Evolutionary conservation across 169 alveolate genomes (phyloP).

Genomic region (Cardiosporidium cionae): DNA sequence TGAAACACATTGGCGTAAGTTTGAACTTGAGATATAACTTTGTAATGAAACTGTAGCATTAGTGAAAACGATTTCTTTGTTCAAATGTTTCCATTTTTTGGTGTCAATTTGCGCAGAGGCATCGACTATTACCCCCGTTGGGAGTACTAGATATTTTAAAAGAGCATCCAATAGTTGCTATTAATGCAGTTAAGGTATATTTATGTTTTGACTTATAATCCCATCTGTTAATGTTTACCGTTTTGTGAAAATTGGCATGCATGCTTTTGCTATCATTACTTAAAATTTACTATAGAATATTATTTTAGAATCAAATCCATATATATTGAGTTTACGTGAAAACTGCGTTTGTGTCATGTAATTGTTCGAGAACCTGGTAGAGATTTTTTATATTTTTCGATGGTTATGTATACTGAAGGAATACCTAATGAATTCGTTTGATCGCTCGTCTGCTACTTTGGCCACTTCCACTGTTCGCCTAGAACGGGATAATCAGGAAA

Average conservation of each 20-base stretch:
- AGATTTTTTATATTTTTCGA: too few relatives aligned
- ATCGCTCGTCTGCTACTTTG: neutral
- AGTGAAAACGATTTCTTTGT: neutral
- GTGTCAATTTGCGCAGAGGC: constrained; percentile 11
- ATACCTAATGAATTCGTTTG: neutral
- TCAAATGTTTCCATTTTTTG: neutral
- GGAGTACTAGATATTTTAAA: constrained; percentile 28
- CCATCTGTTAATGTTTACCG: too few relatives aligned
- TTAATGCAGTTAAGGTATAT: constrained; percentile 32
- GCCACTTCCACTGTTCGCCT: neutral
- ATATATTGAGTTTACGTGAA: too few relatives aligned
- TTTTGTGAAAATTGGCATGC: too few relatives aligned
- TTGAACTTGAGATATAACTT: neutral
- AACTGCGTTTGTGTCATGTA: too few relatives aligned
- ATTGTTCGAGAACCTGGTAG: too few relatives aligned
- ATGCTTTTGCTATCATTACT: too few relatives aligned
- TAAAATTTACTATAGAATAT: too few relatives aligned
- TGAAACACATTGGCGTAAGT: neutral
- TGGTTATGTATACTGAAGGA: too few relatives aligned
- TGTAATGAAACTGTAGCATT: neutral
- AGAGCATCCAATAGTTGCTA: constrained; percentile 19
- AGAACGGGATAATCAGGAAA: neutral
- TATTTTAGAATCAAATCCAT: too few relatives aligned
- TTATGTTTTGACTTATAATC: too few relatives aligned
- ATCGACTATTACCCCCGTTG: constrained; percentile 28